Evolutionary conservation across 2,329 filamentous ascomycete genomes (phyloP).

Genomic region (Rhynchosporium graminicola): DNA sequence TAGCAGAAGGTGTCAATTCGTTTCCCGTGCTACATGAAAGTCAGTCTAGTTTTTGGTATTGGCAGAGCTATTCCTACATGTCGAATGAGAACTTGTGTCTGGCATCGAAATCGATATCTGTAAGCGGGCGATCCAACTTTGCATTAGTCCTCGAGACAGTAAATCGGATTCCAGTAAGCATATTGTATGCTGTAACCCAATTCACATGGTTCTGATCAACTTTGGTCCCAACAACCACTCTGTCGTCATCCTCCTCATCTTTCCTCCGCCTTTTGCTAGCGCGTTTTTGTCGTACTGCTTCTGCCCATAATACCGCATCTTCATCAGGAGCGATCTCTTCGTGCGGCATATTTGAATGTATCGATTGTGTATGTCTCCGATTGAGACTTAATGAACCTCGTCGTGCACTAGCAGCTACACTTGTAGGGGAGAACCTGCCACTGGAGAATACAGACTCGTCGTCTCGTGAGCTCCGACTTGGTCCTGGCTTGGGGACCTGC

Average conservation of each 20-base stretch:
- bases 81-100: conserved; percentile 99
- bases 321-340: conserved; percentile 87
- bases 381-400: conserved; percentile 82
- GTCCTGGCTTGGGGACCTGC: conserved; percentile 73
- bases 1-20: conserved; percentile 94
- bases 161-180: conserved; percentile 98
- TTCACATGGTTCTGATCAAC: conserved; percentile 97
- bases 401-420: conserved; percentile 58
- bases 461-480: conserved; percentile 73
- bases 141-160: conserved; percentile 95
- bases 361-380: conserved; percentile 78
- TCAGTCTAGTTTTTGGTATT: conserved; percentile 40
- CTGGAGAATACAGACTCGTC: conserved; percentile 68
- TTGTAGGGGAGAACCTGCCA: conserved; percentile 75
- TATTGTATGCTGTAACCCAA: conserved; percentile 98
- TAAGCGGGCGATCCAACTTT: conserved; percentile 88
- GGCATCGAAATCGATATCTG: conserved; percentile 86
- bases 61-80: conserved; percentile 63
- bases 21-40: conserved; percentile 72
- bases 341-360: conserved; percentile 79
- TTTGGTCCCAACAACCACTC: conserved; percentile 93
- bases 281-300: conserved; percentile 87
- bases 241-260: conserved; percentile 89
- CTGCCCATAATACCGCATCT: conserved; percentile 88
- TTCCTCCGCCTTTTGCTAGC: conserved; percentile 81